Base-by-base conservation (phyloP, 169 alveolate genomes). In the Plasmodium yoelii region DNA sequence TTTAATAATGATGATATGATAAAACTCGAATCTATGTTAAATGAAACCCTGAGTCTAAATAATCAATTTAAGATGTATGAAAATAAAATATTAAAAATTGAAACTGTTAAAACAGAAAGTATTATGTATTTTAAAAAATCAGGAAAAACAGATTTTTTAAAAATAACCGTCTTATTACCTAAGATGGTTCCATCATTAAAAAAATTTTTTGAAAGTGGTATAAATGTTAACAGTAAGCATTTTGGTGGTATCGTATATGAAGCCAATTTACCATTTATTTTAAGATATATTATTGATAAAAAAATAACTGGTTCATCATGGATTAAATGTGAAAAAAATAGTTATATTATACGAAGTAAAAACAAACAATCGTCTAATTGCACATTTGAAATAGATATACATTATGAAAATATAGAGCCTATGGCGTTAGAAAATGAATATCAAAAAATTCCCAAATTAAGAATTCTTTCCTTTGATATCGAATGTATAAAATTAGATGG, bases 291-390 rank as follows among this genome's bases (percentile, higher is more conserved):
- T 97, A 97, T 99, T 44, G 99, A 99, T 89, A 87, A 94, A 19
- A 96, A 95, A 75, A 94, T 98, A 13, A 97, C 98, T 13, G 99
- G 99, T 42, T 98, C 99, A 95, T 95, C 98, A 61, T 99, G 99
- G 99, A 91, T 98, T 73, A 42, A 74, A 88, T 64, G 68, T 47
- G 39, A 93, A 88, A 64, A 93, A 71, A 56, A 91, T 93, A 82
- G 39, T 15, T 90, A 67, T 26, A 24, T 57, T 34, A 34, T 91
- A 24, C n/a, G 92, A 42, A 47, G 44, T n/a, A 91, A 59, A 63
- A 34, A 47, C 5, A 56, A 56, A 49, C 67, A 67, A 69, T 71
- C 88, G 53, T 73, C 94, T 34, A 90, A 87, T 49, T 92, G 96
- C 67, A 51, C 90, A 34, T 22, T 92, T 64, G 95, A 91, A 74